These are phyloP conservation scores for Pseudogymnoascus sp. DNA, from an alignment of 2,329 filamentous ascomycete genomes.

Conservation along the genomic window DNA sequence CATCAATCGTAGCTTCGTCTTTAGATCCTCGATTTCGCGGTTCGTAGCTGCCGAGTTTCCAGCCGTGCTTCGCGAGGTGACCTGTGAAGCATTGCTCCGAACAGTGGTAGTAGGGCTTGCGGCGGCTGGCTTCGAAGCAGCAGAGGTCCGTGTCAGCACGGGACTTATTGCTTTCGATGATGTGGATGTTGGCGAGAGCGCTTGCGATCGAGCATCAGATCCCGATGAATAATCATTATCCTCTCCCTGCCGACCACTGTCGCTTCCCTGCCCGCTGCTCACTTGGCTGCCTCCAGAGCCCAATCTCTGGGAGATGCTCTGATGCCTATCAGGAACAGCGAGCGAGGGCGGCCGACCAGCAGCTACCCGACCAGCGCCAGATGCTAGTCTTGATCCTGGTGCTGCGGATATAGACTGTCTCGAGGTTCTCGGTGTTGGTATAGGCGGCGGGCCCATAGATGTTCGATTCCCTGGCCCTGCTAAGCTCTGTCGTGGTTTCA, in stretches of 20 bases:
- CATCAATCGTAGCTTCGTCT: constrained; percentile 78
- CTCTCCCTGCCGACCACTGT: constrained; percentile 35
- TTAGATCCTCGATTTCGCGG: constrained; percentile 76
- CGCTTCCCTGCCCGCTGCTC: constrained; percentile 26
- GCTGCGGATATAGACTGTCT: constrained; percentile 36
- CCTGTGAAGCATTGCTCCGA: constrained; percentile 23
- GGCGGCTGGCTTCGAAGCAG: constrained; percentile 20
- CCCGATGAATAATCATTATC: constrained; percentile 25
- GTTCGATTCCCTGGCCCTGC: constrained; percentile 40
- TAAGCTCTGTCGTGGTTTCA: constrained; percentile 51
- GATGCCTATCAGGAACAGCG: constrained; percentile 9
- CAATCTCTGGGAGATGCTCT: constrained; percentile 22
- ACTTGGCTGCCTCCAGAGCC: constrained; percentile 29
- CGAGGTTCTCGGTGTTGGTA: constrained; percentile 30
- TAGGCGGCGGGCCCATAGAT: constrained; percentile 60
- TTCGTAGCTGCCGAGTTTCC: constrained; percentile 25
- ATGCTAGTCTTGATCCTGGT: constrained; percentile 29
- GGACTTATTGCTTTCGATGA: constrained; percentile 25
- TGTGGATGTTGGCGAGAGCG: constrained; percentile 23
- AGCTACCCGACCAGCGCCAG: constrained; percentile 23
- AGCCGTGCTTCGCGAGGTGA: constrained; percentile 20
- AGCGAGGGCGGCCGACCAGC: constrained; percentile 23
- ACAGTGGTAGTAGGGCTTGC: constrained; percentile 17
- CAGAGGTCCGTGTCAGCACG: constrained; percentile 23
- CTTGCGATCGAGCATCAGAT: constrained; percentile 27